Base-by-base conservation (phyloP, 345 rosid genomes). In the Clausena lansium region DNA sequence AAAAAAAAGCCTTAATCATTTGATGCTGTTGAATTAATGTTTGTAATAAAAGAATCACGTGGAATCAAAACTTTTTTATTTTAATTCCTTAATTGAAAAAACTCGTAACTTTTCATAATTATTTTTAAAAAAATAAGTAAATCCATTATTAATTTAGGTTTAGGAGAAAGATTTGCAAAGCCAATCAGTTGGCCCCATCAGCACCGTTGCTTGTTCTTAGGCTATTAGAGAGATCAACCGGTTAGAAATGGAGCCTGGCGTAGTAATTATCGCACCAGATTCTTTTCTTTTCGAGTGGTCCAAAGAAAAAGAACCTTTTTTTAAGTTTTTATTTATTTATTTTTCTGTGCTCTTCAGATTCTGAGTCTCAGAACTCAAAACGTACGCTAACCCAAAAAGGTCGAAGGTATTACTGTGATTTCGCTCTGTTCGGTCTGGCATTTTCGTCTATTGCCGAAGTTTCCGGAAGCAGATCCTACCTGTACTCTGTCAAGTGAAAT, bases 381-480 rank as follows among this genome's bases (percentile, higher is more conserved):
- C 71, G 25, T 13, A 75, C 50, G 32, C 50, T 7, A 50, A 28
- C 54, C 15, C n/a, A 22, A 13, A 75, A 30, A 45, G 9, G 62
- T 22, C 1, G 24, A 67, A 66, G 72, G 78, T 17, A 52, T 55
- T 76, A 7, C 22, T 19, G 50, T 47, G 62, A 64, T 20, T 54
- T 55, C 11, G 6, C 22, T 25, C 66, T 76, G 54, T 57, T 67
- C 66, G 19, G 2, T 2, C 30, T 15, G 79, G 79, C 41, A 76
- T 67, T 66, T 76, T 67, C 62, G 79, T 67, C 79, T 55, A 66
- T 57, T 27, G 35, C 7, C 9, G 65, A 66, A 55, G 20, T 27
- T 55, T 50, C 20, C 52, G 35, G 63, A 64, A 64, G 33, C 71
- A 0, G 62, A 10, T 4, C 24, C 22, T 20, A 41, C 7, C 58